A percentile compares a stretch with the other conserved stretches of the same genome.
Conservation (phyloP, 768 basidiomycete genomes). For the Lanmaoa pseudosensibilis region DNA sequence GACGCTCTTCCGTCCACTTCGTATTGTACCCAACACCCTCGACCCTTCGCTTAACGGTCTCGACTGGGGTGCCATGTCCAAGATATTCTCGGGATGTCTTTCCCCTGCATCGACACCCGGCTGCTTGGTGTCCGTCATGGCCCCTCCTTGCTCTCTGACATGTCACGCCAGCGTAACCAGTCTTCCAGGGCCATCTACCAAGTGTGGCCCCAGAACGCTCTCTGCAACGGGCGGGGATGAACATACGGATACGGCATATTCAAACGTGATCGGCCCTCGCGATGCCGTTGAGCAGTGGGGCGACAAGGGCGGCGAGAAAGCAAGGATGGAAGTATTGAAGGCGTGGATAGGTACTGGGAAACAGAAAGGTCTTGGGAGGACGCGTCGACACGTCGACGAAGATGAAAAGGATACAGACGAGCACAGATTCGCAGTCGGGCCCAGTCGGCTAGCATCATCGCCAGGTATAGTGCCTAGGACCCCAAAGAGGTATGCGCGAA, state of each 20-base stretch:
- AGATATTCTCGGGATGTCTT: conserved; percentile 66
- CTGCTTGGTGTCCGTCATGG: conserved; percentile 18
- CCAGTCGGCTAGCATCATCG: background rate
- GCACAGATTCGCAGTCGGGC: background rate
- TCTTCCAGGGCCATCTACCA: conserved; percentile 26
- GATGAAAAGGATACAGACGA: background rate
- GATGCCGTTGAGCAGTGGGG: conserved; percentile 58
- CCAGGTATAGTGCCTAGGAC: background rate
- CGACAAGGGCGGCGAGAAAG: conserved; percentile 43
- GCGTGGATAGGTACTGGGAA: conserved; percentile 40
- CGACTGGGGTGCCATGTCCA: conserved; percentile 73
- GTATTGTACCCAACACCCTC: conserved; percentile 79
- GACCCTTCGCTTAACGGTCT: conserved; percentile 49
- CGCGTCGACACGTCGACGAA: conserved; percentile 23
- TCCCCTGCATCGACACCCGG: conserved; percentile 8
- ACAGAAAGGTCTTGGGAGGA: conserved; percentile 38
- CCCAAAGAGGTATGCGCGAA: conserved; percentile 17
- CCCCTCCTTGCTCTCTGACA: conserved; percentile 24
- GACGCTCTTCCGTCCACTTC: conserved; percentile 72
- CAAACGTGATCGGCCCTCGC: conserved; percentile 63
- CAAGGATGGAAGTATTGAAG: conserved; percentile 46
- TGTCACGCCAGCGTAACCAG: conserved; percentile 4
- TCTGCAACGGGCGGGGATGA: conserved; percentile 15
- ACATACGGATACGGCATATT: conserved; percentile 51
- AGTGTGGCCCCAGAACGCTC: background rate